A percentile compares a stretch with the other conserved stretches of the same genome.
These are phyloP conservation scores for Aspergillus ochraceus DNA, from an alignment of 2,329 filamentous ascomycete genomes.

Conservation along the genomic window DNA sequence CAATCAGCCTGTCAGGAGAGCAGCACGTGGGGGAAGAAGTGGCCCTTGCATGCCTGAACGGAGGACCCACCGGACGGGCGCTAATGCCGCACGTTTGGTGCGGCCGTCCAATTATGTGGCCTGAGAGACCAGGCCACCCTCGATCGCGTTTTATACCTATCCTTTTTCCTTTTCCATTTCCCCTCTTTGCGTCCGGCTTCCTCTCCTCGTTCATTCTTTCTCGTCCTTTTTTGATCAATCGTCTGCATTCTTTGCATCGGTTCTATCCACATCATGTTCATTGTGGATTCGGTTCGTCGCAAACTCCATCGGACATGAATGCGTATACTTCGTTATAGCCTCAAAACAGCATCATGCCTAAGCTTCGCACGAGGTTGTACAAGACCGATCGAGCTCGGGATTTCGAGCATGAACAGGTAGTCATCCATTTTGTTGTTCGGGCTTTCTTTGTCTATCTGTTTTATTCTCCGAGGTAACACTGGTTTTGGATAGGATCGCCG, in stretches of 20 bases:
- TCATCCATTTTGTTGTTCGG: neutral
- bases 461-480: neutral
- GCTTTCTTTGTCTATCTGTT: neutral
- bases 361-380: constrained; percentile 38
- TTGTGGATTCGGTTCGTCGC: neutral
- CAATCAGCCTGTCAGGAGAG: neutral
- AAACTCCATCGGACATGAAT: neutral
- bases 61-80: constrained; percentile 1
- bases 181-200: too few relatives aligned
- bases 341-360: constrained; percentile 28
- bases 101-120: neutral
- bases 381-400: constrained; percentile 46
- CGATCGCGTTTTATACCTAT: neutral
- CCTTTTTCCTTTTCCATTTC: too few relatives aligned
- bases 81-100: constrained; percentile 5
- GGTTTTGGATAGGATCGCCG: constrained; percentile 36
- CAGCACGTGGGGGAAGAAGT: constrained; percentile 20
- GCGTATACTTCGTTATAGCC: neutral
- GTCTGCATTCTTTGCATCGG: neutral
- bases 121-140: neutral
- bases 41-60: constrained; percentile 7
- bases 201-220: neutral
- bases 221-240: neutral
- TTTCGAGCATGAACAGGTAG: constrained; percentile 45
- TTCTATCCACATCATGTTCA: neutral